Evolutionary conservation across 2,329 filamentous ascomycete species (phyloP), one percentile per base, ranked within the genome.

Genomic region (Lachnellula occidentalis): DNA sequence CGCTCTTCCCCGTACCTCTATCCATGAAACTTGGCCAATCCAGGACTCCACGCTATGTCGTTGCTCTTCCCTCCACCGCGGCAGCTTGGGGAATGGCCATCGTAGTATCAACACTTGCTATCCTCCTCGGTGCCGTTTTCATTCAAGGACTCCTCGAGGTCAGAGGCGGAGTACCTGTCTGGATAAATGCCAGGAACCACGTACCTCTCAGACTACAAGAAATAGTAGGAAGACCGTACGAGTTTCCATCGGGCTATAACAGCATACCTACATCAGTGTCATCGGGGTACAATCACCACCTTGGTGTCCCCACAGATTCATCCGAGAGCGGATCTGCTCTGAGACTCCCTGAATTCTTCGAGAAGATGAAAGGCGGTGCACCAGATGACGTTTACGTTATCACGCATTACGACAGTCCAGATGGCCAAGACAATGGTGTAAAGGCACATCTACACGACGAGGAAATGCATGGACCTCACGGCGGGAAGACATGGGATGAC

Each of bases 121-220:
- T 66, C 5, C 49, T 64, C 4, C 15, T 69, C 1, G 53, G 55
- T 12, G 60, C 64, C 9, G 57, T 69, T 12, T 37, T 67, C 19
- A 57, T 65, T 12, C 68, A 70, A 59, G 60, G 56, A 4, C 39
- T 69, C 15, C 55, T 70, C 5, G 67, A 70, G 52, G 59, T 69
- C 17, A 56, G 64, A 27, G 67, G 66, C 3, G 55, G 52, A 9
- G 61, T 59, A 7, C 57, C 61, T 11, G 50, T 51, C 14, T 61
- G 61, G 19, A 53, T 70, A 1, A 60, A 62, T 15, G 63, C 61
- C 1, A 56, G 59, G 21, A 55, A 63, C 8, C 57, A 59, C 27
- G n/a, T 69, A 4, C 63, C 65, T 5, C 36, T 63, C 3, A 19
- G 55, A 2, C 56, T 60, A 36, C 66, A 67, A 53, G 61, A 68